Evolutionary conservation across 1,284 basidiomycete species (phyloP), one percentile per base, ranked within the genome.

Genomic region (Fomitopsis betulina): DNA sequence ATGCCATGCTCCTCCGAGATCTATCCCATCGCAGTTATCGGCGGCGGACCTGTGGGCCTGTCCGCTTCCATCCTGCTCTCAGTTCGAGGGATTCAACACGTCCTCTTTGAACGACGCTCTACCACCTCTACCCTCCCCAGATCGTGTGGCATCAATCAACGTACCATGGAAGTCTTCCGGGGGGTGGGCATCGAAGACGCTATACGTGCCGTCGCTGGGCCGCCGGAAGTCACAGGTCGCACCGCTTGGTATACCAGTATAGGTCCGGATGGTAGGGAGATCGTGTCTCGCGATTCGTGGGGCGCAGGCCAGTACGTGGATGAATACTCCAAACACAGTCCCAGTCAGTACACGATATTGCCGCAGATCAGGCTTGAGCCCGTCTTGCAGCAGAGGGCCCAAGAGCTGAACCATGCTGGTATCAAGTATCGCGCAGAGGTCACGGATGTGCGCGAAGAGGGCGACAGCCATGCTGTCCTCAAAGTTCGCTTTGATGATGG

Each of bases 191-290:
- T 51, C 49, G 49, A 51, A 19, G 49, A 51, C 15, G 32, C 30
- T 32, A 32, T 51, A 7, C 35, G 33, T 27, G 49, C 49, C n/a
- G 49, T 51, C n/a, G 17, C 49, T 51, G 49, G 32, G 8, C 49
- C 49, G 7, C 32, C 32, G 17, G 49, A 51, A 33, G 21, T 51
- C 2, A 23, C 32, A 7, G n/a, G 33, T 32, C 49, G 49, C 19
- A 51, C 49, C n/a, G 49, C 49, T 21, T 51, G 49, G 49, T 51
- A 51, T 32, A 51, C 49, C 2, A 51, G 49, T 17, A n/a, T 51
- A 17, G 49, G 49, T 19, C 32, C 49, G 3, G 49, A 35, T 8
- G 49, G 49, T 12, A 33, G 35, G 49, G 49, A 37, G 19, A 35
- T 51, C 25, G 49, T 19, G 19, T 51, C 33, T 21, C 49, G 49